phyloP scores from a whole-genome alignment of 306 rosid species.

The Rosa multiflora region DNA sequence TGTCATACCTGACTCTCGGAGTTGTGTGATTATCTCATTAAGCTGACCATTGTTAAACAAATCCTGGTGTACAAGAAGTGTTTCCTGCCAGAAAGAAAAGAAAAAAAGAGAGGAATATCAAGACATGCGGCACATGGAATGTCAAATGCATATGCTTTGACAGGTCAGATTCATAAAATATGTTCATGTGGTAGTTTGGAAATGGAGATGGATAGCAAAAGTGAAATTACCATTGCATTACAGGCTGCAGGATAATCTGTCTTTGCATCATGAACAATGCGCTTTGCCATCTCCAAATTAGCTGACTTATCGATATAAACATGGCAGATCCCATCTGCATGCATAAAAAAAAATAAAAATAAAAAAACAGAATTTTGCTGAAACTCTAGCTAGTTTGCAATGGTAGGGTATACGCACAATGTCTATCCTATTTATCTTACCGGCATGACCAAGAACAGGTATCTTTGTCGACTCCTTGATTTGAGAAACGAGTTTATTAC shows the following conservation, averaged over 20 bases:
- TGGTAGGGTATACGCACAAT: neutral
- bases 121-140: neutral
- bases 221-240: constrained; percentile 70
- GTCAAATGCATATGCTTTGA: neutral
- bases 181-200: neutral
- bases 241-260: constrained; percentile 78
- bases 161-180: neutral
- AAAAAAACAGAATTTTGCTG: constrained; percentile 11
- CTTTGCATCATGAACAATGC: constrained; percentile 75
- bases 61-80: constrained; percentile 84
- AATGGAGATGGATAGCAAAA: neutral
- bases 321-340: constrained; percentile 84
- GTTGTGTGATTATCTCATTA: constrained; percentile 51
- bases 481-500: constrained; percentile 81
- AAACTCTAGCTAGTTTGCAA: constrained; percentile 21
- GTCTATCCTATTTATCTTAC: constrained; percentile 39
- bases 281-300: constrained; percentile 70
- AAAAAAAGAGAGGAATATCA: constrained; percentile 13
- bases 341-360: constrained; percentile 24
- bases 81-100: constrained; percentile 49
- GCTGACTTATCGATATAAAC: constrained; percentile 81
- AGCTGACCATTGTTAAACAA: constrained; percentile 49
- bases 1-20: constrained; percentile 57
- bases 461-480: constrained; percentile 87
- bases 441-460: constrained; percentile 94